Evolutionary conservation across 2,329 filamentous ascomycete species (phyloP).

Genomic region (Colletotrichum ledebouriae): DNA sequence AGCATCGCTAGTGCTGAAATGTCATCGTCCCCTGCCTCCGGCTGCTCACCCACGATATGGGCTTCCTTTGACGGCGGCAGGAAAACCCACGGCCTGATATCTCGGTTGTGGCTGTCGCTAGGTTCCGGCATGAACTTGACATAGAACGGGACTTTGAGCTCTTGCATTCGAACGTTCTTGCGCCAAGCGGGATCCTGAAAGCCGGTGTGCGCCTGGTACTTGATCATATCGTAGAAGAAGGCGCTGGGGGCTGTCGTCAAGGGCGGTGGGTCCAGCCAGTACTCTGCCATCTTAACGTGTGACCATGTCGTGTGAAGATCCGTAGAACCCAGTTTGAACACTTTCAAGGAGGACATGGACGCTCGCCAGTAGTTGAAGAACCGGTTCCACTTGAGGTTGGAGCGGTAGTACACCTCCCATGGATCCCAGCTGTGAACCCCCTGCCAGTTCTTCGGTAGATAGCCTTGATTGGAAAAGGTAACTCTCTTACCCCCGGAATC

Average conservation of each 20-base stretch:
- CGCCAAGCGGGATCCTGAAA: slow-evolving; percentile 4
- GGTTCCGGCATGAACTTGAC: slow-evolving; percentile 21
- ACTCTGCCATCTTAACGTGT: neutral
- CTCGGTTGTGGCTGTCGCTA: neutral
- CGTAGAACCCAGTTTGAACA: slow-evolving; percentile 22
- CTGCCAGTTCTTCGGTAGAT: slow-evolving; percentile 4
- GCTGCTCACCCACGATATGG: neutral
- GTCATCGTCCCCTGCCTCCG: neutral
- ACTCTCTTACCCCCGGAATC: neutral
- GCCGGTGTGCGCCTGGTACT: neutral
- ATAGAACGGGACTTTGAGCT: slow-evolving; percentile 19
- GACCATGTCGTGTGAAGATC: slow-evolving; percentile 16
- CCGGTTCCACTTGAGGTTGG: slow-evolving; percentile 15
- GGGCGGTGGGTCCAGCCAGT: neutral
- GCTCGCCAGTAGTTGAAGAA: slow-evolving; percentile 19
- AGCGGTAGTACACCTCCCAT: slow-evolving; percentile 1
- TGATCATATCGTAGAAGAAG: neutral
- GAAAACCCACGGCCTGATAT: slow-evolving; percentile 18
- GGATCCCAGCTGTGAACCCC: neutral
- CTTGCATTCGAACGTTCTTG: neutral
- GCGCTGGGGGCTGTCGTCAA: neutral
- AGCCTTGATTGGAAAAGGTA: neutral
- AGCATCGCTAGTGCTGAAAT: neutral
- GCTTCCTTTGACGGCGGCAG: neutral
- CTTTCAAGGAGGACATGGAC: slow-evolving; percentile 7